Evolutionary conservation across 208 protist species (phyloP).

Genomic region (Acanthamoeba sp.): DNA sequence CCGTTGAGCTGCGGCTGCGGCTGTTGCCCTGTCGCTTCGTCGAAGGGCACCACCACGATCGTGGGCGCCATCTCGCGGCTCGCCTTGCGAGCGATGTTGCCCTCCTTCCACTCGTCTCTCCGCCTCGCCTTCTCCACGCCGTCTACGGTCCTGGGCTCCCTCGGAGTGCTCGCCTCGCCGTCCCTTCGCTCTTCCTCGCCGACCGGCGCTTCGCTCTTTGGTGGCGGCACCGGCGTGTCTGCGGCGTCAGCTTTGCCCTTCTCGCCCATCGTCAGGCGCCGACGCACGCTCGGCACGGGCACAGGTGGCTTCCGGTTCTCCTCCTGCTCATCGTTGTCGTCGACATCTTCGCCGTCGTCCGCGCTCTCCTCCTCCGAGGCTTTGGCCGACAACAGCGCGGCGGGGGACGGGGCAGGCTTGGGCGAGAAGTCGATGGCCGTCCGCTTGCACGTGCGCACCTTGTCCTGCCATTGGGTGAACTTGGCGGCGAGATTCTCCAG

Average conservation of each 20-base stretch:
- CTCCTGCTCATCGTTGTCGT: too few relatives aligned
- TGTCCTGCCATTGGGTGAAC: conserved; percentile 18
- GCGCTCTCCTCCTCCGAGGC: neutral
- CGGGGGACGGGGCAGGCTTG: too few relatives aligned
- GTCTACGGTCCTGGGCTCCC: neutral
- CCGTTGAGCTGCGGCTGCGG: neutral
- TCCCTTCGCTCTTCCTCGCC: neutral
- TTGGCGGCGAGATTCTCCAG: conserved; percentile 21
- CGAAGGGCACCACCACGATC: neutral
- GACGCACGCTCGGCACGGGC: neutral
- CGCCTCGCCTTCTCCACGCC: neutral
- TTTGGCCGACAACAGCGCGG: neutral
- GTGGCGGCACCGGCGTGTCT: neutral
- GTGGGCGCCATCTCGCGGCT: neutral
- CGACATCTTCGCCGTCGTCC: neutral
- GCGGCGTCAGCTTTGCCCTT: neutral
- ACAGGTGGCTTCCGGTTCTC: too few relatives aligned
- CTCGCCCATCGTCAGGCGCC: conserved; percentile 17
- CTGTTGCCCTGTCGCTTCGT: neutral
- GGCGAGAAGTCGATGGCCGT: conserved; percentile 12
- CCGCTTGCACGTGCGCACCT: neutral
- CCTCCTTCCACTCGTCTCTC: neutral
- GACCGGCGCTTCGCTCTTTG: neutral
- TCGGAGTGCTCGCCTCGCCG: neutral
- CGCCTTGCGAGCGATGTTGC: neutral